Evolutionary conservation across 345 rosid genomes (phyloP).

Genomic region (Xanthoceras sorbifolium): DNA sequence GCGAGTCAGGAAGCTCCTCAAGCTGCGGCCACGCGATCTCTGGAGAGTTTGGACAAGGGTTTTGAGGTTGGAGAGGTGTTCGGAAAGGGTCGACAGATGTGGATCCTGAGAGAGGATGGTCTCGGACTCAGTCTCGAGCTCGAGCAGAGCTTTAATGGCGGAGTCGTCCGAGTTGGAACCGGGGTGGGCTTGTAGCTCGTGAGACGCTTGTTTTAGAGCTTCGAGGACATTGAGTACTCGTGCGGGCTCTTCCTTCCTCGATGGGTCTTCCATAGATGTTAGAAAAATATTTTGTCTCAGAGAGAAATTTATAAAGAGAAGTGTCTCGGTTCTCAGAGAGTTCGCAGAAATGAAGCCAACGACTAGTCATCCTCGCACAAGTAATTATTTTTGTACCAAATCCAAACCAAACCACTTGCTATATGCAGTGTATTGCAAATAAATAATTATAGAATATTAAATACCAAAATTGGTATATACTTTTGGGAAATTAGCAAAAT

Average conservation of each 20-base stretch:
- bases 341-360: background rate
- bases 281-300: too few relatives aligned
- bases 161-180: constrained; percentile 28
- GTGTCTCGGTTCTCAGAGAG: background rate
- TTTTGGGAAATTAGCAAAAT: too few relatives aligned
- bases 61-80: constrained; percentile 48
- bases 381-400: background rate
- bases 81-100: constrained; percentile 48
- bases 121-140: constrained; percentile 63
- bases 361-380: background rate
- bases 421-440: too few relatives aligned
- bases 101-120: constrained; percentile 57
- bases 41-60: constrained; percentile 42
- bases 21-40: constrained; percentile 35
- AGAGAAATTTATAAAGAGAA: background rate
- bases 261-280: constrained; percentile 29
- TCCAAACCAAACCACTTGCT: background rate
- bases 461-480: too few relatives aligned
- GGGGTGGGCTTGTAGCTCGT: constrained; percentile 52
- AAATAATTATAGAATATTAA: too few relatives aligned
- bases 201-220: constrained; percentile 71
- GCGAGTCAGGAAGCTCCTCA: constrained; percentile 55
- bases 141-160: constrained; percentile 60
- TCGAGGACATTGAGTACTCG: constrained; percentile 49
- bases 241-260: constrained; percentile 23